These are phyloP conservation scores for Quercus parvula DNA, from an alignment of 306 rosid genomes.

Conservation along the genomic window DNA sequence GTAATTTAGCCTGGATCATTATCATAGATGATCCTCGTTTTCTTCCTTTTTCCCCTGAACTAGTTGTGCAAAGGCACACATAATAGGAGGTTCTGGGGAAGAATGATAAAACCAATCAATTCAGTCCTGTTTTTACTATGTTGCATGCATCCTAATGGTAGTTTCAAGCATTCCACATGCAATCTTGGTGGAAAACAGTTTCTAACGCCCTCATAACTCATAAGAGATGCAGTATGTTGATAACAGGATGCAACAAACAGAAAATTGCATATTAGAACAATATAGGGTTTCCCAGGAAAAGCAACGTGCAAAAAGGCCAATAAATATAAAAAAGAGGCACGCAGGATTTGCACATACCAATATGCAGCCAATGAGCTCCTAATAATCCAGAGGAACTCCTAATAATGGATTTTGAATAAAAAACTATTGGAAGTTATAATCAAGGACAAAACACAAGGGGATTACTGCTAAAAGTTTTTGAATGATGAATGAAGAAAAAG, in stretches of 20 bases:
- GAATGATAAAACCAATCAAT: background rate
- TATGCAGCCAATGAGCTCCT: background rate
- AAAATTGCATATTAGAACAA: background rate
- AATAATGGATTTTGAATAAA: too few relatives aligned
- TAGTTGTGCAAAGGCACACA: background rate
- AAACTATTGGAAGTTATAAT: too few relatives aligned
- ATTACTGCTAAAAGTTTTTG: too few relatives aligned
- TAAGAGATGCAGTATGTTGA: background rate
- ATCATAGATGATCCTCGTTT: background rate
- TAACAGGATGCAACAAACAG: background rate
- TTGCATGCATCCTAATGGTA: background rate
- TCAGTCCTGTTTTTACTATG: background rate
- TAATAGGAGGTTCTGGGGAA: background rate
- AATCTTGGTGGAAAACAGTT: background rate
- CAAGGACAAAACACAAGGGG: too few relatives aligned
- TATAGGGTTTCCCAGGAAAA: background rate
- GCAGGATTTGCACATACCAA: background rate
- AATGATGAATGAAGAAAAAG: too few relatives aligned
- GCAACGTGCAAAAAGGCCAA: background rate
- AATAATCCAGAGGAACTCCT: too few relatives aligned
- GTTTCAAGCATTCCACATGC: background rate
- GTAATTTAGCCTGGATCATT: background rate
- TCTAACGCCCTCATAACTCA: background rate
- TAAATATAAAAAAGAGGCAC: background rate
- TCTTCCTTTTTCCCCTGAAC: background rate